phyloP scores from a whole-genome alignment of 495 filamentous ascomycete species.

The Xylaria longipes region DNA sequence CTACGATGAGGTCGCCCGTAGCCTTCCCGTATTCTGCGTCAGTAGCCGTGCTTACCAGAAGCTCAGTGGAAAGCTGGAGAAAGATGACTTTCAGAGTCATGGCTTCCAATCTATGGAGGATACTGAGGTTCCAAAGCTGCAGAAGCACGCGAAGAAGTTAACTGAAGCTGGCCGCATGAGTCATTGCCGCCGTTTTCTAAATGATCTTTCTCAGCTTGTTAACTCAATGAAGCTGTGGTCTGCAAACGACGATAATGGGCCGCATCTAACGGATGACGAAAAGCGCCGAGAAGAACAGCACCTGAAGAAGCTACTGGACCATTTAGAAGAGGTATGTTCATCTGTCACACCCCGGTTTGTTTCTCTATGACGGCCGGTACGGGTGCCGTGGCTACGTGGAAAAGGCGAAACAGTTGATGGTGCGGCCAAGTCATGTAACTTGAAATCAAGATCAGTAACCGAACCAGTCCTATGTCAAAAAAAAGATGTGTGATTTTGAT shows the following conservation, averaged over 20 bases:
- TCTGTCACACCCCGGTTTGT: slow-evolving; percentile 24
- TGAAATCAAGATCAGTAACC: not conserved
- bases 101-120: slow-evolving; percentile 41
- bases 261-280: slow-evolving; percentile 51
- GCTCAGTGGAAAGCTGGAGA: slow-evolving; percentile 58
- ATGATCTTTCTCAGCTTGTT: slow-evolving; percentile 58
- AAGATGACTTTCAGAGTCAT: slow-evolving; percentile 47
- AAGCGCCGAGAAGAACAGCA: slow-evolving; percentile 47
- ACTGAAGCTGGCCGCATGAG: slow-evolving; percentile 53
- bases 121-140: slow-evolving; percentile 65
- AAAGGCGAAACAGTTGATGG: not conserved
- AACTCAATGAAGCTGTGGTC: slow-evolving; percentile 67
- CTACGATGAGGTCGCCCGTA: slow-evolving; percentile 63
- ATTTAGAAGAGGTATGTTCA: slow-evolving; percentile 53
- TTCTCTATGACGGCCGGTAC: slow-evolving; percentile 10
- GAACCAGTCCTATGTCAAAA: not conserved
- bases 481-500: not conserved
- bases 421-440: not conserved
- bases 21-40: slow-evolving; percentile 69
- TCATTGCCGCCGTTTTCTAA: slow-evolving; percentile 47
- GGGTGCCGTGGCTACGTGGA: slow-evolving; percentile 41
- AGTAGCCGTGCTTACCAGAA: slow-evolving; percentile 67
- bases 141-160: slow-evolving; percentile 64
- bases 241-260: slow-evolving; percentile 51
- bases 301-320: slow-evolving; percentile 49